A percentile compares a stretch with the other conserved stretches of the same genome.
These are phyloP conservation scores for Erysiphe pulchra DNA, from an alignment of 2,329 filamentous ascomycete genomes.

Conservation along the genomic window DNA sequence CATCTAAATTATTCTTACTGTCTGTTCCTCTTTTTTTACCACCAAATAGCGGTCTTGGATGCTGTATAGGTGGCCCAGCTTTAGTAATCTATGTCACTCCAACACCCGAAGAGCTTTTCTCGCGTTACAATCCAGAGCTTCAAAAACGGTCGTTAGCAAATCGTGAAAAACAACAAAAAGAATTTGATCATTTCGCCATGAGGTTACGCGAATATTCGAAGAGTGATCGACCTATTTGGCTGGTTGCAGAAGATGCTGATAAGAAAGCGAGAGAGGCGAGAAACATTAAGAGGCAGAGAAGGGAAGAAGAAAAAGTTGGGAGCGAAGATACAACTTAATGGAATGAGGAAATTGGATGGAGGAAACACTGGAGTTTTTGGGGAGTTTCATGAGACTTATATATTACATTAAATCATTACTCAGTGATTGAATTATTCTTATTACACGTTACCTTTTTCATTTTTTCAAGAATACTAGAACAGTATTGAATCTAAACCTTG, in stretches of 20 bases:
- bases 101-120: conserved; percentile 75
- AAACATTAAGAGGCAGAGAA: conserved; percentile 13
- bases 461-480: no score
- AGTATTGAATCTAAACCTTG: no score
- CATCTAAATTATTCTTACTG: no score
- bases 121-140: conserved; percentile 85
- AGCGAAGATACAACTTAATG: no score
- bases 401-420: no score
- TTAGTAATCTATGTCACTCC: conserved; percentile 59
- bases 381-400: no score
- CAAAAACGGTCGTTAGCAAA: conserved; percentile 66
- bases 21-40: conserved; percentile 3
- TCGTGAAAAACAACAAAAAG: conserved; percentile 48
- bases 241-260: conserved; percentile 17
- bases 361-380: background rate
- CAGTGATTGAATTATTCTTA: no score
- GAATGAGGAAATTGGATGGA: background rate
- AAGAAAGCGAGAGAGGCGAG: conserved; percentile 14
- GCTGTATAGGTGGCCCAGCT: conserved; percentile 65
- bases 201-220: conserved; percentile 74
- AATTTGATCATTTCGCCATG: conserved; percentile 70
- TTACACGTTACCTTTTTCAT: no score
- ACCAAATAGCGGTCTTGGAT: conserved; percentile 32
- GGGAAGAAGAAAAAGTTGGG: conserved; percentile 7
- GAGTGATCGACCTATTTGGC: conserved; percentile 57